phyloP scores from a whole-genome alignment of 768 basidiomycete species.

The Tylopilus sp. region DNA sequence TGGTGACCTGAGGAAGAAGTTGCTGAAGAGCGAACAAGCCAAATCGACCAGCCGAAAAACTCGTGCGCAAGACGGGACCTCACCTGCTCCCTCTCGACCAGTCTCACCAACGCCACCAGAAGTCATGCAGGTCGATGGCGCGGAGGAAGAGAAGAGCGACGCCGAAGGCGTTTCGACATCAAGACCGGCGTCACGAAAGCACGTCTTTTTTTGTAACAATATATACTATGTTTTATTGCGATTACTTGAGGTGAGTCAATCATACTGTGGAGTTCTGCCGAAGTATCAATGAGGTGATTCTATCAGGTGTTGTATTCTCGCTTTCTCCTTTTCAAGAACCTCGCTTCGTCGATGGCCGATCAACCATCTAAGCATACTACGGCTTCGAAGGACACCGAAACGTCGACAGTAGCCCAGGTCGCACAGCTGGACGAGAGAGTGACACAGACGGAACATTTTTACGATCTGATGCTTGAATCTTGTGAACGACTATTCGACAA shows the following conservation, averaged over 20 bases:
- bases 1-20: conserved; percentile 73
- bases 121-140: conserved; percentile 32
- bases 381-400: conserved; percentile 27
- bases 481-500: conserved; percentile 92
- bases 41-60: conserved; percentile 64
- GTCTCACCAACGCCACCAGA: conserved; percentile 59
- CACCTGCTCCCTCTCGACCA: conserved; percentile 56
- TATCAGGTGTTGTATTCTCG: conserved; percentile 78
- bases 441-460: conserved; percentile 63
- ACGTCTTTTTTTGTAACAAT: conserved; percentile 85
- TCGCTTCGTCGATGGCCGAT: conserved; percentile 47
- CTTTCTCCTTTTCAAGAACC: conserved; percentile 73
- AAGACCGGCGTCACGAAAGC: conserved; percentile 40
- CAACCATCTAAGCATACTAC: conserved; percentile 14
- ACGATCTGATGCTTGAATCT: conserved; percentile 78
- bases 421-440: conserved; percentile 32
- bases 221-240: conserved; percentile 84
- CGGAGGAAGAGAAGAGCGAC: conserved; percentile 27
- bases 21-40: conserved; percentile 80
- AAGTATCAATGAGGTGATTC: background rate
- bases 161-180: conserved; percentile 20
- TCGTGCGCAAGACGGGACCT: conserved; percentile 47
- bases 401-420: conserved; percentile 27
- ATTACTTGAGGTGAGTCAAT: conserved; percentile 69
- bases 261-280: background rate